Base-by-base conservation (phyloP, 2,329 filamentous ascomycete species). In the Fusarium tjaetaba region DNA sequence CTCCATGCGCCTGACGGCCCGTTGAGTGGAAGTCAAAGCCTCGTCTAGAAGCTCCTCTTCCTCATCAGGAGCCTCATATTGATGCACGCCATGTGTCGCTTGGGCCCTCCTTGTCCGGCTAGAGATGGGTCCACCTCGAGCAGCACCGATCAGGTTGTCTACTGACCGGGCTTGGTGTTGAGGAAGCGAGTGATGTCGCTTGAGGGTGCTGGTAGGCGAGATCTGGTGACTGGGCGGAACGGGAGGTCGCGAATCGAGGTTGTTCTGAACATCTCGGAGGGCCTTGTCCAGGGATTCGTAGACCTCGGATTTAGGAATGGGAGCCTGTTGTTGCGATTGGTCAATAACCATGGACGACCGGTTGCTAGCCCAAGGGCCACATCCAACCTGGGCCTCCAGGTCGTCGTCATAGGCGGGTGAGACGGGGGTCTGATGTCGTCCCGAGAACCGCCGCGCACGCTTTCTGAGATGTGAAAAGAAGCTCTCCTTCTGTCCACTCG, bases 391-490 rank as follows among this genome's bases (percentile, higher is more conserved):
- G n/a, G 95, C 93, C 82, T 98, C 96, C 61, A 97, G 86, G 79
- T 98, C 96, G 76, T 98, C 96, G 76, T 98, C 95, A 62, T 92
- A 91, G 48, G 88, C 90, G 14, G 94, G 93, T 24, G 94, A 94
- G 66, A 93, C 90, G 13, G 94, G 92, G 20, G 91, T 92, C 80
- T 96, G 94, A 79, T 97, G 95, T 65, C 96, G 92, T 52, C 96
- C 96, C 32, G 96, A 99, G 69, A 99, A 92, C 75, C 96, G 90
- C 76, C 96, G 90, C 34, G 97, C 96, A 58, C 96, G 92, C 84
- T 99, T 99, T 64, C 96, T 90, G 13, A 99, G 88, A 81, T 99
- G 96, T 2, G 96, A 98, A 84, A 99, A 99, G 86, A 99, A 99
- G 82, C 96, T 94, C 82, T 99, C 96, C 80, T 97, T 97, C 64